phyloP scores from a whole-genome alignment of 768 basidiomycete species.

The Dentipellis sp. region DNA sequence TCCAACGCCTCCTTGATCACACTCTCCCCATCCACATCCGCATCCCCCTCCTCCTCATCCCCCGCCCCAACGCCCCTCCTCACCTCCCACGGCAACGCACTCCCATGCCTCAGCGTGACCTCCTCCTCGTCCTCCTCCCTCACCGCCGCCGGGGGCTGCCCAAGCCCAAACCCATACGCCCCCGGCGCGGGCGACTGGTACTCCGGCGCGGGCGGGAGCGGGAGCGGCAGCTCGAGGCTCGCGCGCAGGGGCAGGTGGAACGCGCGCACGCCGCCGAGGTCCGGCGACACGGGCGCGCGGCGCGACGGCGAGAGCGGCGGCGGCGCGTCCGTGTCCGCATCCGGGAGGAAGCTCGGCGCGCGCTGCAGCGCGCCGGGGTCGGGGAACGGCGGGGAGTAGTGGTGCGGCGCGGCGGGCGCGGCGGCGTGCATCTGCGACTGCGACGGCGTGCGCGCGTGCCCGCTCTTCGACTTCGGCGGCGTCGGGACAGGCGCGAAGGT shows the following conservation, averaged over 20 bases:
- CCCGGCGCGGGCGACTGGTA: neutral
- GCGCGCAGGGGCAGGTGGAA: conserved; percentile 9
- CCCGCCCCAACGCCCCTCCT: neutral
- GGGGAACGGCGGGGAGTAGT: neutral
- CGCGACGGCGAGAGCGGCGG: neutral
- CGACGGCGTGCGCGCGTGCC: neutral
- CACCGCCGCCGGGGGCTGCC: neutral
- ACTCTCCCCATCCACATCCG: neutral
- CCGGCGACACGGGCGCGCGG: neutral
- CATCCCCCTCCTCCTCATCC: conserved; percentile 3
- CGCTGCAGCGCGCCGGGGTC: conserved; percentile 1
- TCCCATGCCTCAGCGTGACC: neutral
- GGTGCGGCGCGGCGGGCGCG: neutral
- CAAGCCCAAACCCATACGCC: neutral
- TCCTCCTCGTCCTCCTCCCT: neutral
- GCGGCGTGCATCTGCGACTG: too few species aligned
- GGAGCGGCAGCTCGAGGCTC: conserved; percentile 2
- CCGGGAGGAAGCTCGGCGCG: neutral
- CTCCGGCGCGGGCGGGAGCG: conserved; percentile 2
- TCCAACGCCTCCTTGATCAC: conserved; percentile 6
- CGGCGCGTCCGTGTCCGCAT: neutral
- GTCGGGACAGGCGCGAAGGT: conserved; percentile 4
- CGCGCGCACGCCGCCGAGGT: neutral
- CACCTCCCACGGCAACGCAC: neutral
- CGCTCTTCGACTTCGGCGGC: neutral